Evolutionary conservation across 2,329 filamentous ascomycete species (phyloP).

Genomic region (Colletotrichum somersetense): DNA sequence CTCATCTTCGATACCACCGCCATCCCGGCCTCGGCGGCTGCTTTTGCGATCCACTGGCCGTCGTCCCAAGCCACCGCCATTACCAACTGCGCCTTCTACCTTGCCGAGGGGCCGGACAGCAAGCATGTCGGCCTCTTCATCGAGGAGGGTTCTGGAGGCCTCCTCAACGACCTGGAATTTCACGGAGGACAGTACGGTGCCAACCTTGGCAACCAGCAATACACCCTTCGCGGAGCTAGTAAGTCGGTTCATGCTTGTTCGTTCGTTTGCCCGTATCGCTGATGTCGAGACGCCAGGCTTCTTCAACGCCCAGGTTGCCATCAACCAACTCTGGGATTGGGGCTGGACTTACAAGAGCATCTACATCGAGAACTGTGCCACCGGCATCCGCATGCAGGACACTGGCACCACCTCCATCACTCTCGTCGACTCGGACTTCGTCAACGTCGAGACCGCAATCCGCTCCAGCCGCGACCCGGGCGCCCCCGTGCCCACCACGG

Average conservation of each 20-base stretch:
- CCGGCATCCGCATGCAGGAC: conserved; percentile 75
- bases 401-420: conserved; percentile 80
- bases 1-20: conserved; percentile 67
- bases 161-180: conserved; percentile 78
- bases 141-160: conserved; percentile 74
- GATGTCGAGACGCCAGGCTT: conserved; percentile 60
- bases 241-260: background rate
- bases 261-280: background rate
- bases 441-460: conserved; percentile 75
- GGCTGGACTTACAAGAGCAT: conserved; percentile 79
- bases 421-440: conserved; percentile 79
- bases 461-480: conserved; percentile 66
- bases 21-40: conserved; percentile 58
- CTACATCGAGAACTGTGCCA: conserved; percentile 70
- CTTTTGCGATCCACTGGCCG: conserved; percentile 75
- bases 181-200: conserved; percentile 75
- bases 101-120: conserved; percentile 60
- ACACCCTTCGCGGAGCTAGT: conserved; percentile 57
- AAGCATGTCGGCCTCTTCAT: conserved; percentile 71
- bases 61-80: conserved; percentile 73
- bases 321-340: conserved; percentile 83
- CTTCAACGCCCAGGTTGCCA: conserved; percentile 73
- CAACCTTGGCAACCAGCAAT: conserved; percentile 75
- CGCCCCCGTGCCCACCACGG: conserved; percentile 51
- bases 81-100: conserved; percentile 68